Base-by-base conservation (phyloP, 2,329 filamentous ascomycete species). In the Sporothrix globosa region DNA sequence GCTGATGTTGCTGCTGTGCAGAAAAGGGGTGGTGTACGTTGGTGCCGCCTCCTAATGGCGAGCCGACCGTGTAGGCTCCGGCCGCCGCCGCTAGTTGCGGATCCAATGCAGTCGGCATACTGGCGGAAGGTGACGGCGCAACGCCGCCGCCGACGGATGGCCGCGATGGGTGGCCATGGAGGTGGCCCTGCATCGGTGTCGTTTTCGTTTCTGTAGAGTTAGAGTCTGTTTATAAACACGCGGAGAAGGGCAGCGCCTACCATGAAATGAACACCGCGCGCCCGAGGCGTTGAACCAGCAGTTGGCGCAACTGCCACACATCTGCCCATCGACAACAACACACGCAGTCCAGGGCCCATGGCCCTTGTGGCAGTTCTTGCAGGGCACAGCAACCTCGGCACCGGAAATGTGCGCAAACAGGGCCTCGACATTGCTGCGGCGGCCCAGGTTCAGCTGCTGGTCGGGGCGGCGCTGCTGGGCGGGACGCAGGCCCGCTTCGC, bases 201-300 rank as follows among this genome's bases (percentile, higher is more conserved):
- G 63, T 69, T 61, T 72, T 73, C 13, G 72, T 56, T 71, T 73
- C 72, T 74, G 30, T 2, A 7, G 4, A 11, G 24, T 39, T 11
- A 46, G 54, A 24, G 13, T 24, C 1, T 9, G 66, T 69, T 6
- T 24, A 58, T 24, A 30, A 2, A 30, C 1, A 46, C 27, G 63
- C 21, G 2, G 53, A 19, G 4, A 41, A 56, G 41, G 54, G 34
- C 27, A n/a, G 61, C 24, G 34, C 83, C 73, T 79, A 88, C 86
- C 85, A 71, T 88, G 87, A 75, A 88, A 88, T 17, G 86, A 88
- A 72, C 87, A 89, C 67, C 86, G 79, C 11, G 85, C 83, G 11
- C 86, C 86, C 67, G 85, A 87, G 9, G 86, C 86, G 70, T 89
- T 89, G 77, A 86, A 88, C 86, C 87, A 88, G 76, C 87, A 89